phyloP scores from a whole-genome alignment of 805 yeast species.

The Yarrowia sp. region DNA sequence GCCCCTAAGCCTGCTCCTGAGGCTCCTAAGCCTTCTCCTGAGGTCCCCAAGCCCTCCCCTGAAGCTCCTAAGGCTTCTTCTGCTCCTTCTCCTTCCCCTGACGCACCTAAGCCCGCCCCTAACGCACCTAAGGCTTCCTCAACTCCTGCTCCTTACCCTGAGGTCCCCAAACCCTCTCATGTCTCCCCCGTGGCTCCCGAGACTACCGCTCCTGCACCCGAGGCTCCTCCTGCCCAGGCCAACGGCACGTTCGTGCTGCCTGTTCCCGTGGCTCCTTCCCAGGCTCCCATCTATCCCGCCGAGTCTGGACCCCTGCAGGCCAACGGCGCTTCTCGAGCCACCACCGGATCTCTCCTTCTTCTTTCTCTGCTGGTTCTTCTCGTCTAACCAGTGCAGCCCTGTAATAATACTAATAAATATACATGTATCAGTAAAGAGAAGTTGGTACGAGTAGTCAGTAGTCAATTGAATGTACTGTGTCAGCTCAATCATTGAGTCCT shows the following conservation, averaged over 20 bases:
- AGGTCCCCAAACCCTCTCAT: too few relatives aligned
- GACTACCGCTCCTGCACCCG: not conserved
- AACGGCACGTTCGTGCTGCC: not conserved
- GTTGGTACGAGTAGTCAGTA: too few relatives aligned
- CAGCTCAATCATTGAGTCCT: too few relatives aligned
- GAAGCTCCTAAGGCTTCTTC: not conserved
- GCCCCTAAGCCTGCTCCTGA: not conserved
- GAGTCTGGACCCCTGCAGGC: conserved; percentile 4
- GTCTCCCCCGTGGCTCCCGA: not conserved
- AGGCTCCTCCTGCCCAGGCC: not conserved
- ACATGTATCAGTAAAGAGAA: too few relatives aligned
- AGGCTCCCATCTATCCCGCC: not conserved
- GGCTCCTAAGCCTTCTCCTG: not conserved
- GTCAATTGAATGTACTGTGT: too few relatives aligned
- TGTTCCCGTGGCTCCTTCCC: not conserved
- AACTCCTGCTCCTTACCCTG: not conserved
- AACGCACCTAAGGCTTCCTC: not conserved
- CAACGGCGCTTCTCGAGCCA: conserved; percentile 1
- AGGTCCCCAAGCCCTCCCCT: too few relatives aligned
- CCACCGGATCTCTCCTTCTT: conserved; percentile 2
- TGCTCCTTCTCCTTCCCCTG: not conserved
- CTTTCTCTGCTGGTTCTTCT: conserved; percentile 14
- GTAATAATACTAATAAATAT: not conserved
- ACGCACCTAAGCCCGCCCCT: not conserved
- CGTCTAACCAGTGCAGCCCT: not conserved